Base-by-base conservation (phyloP, 2,329 filamentous ascomycete genomes). In the Diaporthe sp. region DNA sequence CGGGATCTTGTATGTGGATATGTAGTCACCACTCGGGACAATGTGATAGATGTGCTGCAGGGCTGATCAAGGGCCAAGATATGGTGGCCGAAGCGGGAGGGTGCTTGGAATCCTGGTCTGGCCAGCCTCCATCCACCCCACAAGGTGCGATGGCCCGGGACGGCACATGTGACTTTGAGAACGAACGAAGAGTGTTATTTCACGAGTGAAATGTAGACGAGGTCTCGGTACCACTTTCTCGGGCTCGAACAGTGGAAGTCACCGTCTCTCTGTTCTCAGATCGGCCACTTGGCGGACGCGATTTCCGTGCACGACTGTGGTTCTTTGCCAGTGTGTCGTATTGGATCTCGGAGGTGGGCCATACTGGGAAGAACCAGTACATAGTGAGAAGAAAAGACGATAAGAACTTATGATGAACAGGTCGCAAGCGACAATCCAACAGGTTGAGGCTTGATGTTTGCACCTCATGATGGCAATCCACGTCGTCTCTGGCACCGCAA, bases 21-120 rank as follows among this genome's bases (percentile, higher is more conserved):
- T 38, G 38, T 17, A 35, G 42, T 15, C 61, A 67, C 42, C 42
- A 52, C 42, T 19, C 42, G 33, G 28, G 28, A 33, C 40, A n/a
- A 19, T 10, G 25, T 22, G 28, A 52, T 52, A 25, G 50, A 38
- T 8, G 61, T 30, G 45, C 30, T 52, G 61, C 61, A 67, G 61
- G 61, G 45, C 45, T 67, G 42, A 67, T 35, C 42, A 66, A 17
- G 45, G 33, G 61, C 61, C 45, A 38, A 67, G 45, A 35, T 30
- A 25, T 28, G n/a, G 45, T 67, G n/a, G 64, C 64, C 64, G 64
- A 52, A 54, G 64, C 45, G 64, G 64, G 45, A 67, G 61, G 19
- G 61, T 50, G 61, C 61, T 50, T 35, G 13, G 12, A 17, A 54
- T 40, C 45, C 45, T 28, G 30, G 47, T 67, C 64, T 38, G 22